Evolutionary conservation across 768 basidiomycete species (phyloP).

Genomic region (Tulasnella sp.): DNA sequence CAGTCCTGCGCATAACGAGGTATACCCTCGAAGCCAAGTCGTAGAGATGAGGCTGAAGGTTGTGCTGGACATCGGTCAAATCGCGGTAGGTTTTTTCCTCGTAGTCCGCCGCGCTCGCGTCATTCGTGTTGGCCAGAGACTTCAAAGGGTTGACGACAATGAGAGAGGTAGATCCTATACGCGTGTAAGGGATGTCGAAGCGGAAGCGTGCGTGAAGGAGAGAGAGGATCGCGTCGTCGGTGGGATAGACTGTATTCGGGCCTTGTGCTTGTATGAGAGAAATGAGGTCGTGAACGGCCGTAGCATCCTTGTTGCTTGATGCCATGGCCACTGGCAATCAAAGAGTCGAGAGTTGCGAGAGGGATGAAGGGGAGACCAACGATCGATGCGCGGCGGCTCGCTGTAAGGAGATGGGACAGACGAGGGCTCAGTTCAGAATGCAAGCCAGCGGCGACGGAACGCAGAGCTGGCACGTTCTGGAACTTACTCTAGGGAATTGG

Average conservation of each 20-base stretch:
- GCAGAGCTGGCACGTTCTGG: not conserved
- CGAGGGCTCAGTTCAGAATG: not conserved
- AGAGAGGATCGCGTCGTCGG: conserved; percentile 69
- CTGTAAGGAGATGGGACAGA: not conserved
- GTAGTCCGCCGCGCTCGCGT: conserved; percentile 72
- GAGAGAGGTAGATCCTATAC: conserved; percentile 56
- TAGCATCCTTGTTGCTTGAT: not conserved
- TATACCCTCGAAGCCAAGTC: conserved; percentile 79
- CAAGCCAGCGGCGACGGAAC: not conserved
- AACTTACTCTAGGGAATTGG: not conserved
- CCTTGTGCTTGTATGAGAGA: conserved; percentile 55
- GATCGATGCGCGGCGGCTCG: not conserved
- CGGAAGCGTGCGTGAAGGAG: conserved; percentile 81
- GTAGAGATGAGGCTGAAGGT: conserved; percentile 77
- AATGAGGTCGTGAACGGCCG: conserved; percentile 39
- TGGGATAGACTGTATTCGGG: conserved; percentile 63
- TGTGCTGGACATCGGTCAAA: conserved; percentile 32
- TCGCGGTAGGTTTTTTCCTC: conserved; percentile 74
- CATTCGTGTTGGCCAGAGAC: conserved; percentile 67
- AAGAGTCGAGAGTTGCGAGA: not conserved
- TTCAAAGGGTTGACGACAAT: conserved; percentile 84
- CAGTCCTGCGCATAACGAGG: conserved; percentile 65
- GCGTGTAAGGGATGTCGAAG: conserved; percentile 71
- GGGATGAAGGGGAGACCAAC: not conserved
- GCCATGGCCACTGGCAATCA: not conserved